Evolutionary conservation across 225 moss, liverwort and hornwort species (phyloP), one percentile per base, ranked within the genome.

Genomic region (Pleurozium schreberi): DNA sequence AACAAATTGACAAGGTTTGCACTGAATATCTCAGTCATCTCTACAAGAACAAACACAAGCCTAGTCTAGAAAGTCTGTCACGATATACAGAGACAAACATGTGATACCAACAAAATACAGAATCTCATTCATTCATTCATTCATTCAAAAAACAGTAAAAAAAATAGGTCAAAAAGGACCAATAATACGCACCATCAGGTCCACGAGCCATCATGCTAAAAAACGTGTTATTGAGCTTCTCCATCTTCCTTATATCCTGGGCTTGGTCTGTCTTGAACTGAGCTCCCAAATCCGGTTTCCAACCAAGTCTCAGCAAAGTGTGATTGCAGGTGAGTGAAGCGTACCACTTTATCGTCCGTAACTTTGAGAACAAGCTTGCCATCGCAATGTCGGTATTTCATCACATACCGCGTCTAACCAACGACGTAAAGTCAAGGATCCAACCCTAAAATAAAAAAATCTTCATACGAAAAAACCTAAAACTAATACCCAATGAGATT

Each of bases 151-250:
- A 47, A n/a, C 43, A 79, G 43, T 73, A n/a, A 45, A 66, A 65
- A 50, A 38, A 80, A 65, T 18, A 86, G 86, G 43, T 61, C 6
- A 34, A 68, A 88, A 69, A 18, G 28, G 75, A 66, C 40, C 11
- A n/a, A 58, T 34, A 7, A 60, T 25, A 85, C 92, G 49, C 92
- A 96, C 96, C 97, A 92, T 97, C 97, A 90, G 98, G 97, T 88
- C 98, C 98, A 88, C 97, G 95, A 50, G 98, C 96, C 98, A 98
- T 98, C 93, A 96, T 91, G 77, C 95, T 98, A 70, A 98, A 97
- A 85, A 98, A 97, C 27, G 92, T 91, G 90, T 98, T 98, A 88
- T 97, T 97, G 66, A 98, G 92, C 91, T 97, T 98, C 90, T 98
- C 98, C 97, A 98, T 98, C 93, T 97, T 98, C 84, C 94, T 96